Conservation (phyloP, 1,139 yeast species). For the Tardiomyces blankii region DNA sequence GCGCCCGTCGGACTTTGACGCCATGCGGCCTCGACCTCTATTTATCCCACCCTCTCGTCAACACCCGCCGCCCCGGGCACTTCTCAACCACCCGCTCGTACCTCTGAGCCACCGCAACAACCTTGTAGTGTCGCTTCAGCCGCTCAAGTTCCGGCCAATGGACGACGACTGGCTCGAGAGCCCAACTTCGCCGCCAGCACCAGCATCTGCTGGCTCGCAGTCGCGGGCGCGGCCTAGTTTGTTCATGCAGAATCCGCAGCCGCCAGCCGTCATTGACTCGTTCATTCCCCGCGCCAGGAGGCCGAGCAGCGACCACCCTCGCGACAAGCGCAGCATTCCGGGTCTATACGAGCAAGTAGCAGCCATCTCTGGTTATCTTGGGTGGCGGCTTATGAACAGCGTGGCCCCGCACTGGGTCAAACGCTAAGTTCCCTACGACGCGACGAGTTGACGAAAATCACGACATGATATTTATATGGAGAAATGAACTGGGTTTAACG, state of each 20-base stretch:
- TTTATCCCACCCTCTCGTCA: too few relatives aligned
- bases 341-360: conserved; percentile 16
- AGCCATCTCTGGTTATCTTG: conserved; percentile 16
- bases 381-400: conserved; percentile 14
- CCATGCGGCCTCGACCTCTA: too few relatives aligned
- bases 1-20: too few relatives aligned
- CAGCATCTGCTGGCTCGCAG: not conserved
- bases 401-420: conserved; percentile 13
- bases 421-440: conserved; percentile 2
- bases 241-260: not conserved
- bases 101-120: conserved; percentile 16
- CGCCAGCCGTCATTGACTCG: not conserved
- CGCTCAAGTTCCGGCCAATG: conserved; percentile 15
- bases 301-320: conserved; percentile 4
- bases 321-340: conserved; percentile 8
- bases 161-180: conserved; percentile 20
- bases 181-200: conserved; percentile 2
- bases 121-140: conserved; percentile 11
- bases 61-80: too few relatives aligned
- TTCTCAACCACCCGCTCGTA: conserved; percentile 4
- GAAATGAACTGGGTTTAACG: not conserved
- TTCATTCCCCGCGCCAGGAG: conserved; percentile 4
- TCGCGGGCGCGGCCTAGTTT: not conserved
- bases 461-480: not conserved
- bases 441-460: not conserved